Evolutionary conservation across 257 asterid species (phyloP).

Genomic region (Solanum infundibuliforme): DNA sequence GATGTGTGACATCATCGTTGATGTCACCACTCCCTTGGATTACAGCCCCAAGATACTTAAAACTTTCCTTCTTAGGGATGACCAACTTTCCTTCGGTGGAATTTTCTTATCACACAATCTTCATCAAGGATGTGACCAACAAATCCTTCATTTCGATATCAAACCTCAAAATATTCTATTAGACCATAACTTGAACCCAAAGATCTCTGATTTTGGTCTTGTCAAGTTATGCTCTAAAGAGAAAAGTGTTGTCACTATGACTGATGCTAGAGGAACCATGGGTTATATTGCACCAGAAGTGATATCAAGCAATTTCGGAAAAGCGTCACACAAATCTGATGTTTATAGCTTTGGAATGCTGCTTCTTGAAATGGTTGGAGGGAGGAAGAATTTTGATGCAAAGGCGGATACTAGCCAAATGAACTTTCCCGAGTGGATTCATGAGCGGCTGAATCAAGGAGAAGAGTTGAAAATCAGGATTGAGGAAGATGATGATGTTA

Average conservation of each 20-base stretch:
- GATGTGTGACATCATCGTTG: too few species aligned
- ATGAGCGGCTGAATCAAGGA: constrained; percentile 11
- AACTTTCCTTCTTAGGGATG: too few species aligned
- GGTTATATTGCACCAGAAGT: constrained; percentile 36
- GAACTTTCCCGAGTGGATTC: constrained; percentile 30
- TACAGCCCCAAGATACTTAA: too few species aligned
- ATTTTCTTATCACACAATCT: too few species aligned
- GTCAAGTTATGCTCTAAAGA: constrained; percentile 23
- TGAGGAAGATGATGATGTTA: not conserved
- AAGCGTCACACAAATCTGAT: constrained; percentile 24
- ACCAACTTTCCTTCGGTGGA: too few species aligned
- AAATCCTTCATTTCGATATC: constrained; percentile 9
- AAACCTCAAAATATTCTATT: constrained; percentile 20
- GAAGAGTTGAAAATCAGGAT: not conserved
- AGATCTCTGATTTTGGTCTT: constrained; percentile 25
- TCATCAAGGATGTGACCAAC: constrained; percentile 11
- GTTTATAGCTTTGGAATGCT: constrained; percentile 26
- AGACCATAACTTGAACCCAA: constrained; percentile 18
- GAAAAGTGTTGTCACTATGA: constrained; percentile 14
- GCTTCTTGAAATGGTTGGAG: constrained; percentile 34
- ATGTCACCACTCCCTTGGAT: too few species aligned
- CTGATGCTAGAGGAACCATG: constrained; percentile 25
- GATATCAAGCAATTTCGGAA: constrained; percentile 21
- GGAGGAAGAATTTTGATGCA: constrained; percentile 18
- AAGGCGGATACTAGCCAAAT: constrained; percentile 8